These are phyloP conservation scores for Auricularia cornea DNA, from an alignment of 768 basidiomycete genomes.

Conservation along the genomic window DNA sequence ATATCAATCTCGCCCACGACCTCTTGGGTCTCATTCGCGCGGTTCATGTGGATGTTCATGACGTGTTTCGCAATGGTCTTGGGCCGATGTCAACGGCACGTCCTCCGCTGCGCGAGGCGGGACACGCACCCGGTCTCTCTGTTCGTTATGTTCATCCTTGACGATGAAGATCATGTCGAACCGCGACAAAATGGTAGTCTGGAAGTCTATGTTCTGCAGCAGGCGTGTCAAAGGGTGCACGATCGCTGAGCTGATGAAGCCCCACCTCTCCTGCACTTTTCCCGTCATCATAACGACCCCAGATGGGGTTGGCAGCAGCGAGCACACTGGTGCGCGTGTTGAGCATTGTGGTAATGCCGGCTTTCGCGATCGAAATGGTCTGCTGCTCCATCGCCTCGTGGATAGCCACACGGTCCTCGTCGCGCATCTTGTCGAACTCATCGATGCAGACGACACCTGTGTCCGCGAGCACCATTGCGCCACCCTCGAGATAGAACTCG, in stretches of 20 bases:
- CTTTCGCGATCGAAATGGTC: constrained; percentile 98
- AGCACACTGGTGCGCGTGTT: constrained; percentile 95
- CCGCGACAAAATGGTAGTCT: constrained; percentile 94
- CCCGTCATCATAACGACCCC: constrained; percentile 95
- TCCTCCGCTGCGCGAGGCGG: neutral
- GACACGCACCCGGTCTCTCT: constrained; percentile 67
- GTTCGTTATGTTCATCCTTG: constrained; percentile 95
- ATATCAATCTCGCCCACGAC: constrained; percentile 83
- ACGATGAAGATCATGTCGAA: constrained; percentile 99
- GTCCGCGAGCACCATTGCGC: constrained; percentile 98
- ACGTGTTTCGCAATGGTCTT: constrained; percentile 95
- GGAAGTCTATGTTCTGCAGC: constrained; percentile 84
- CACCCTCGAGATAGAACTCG: constrained; percentile 98
- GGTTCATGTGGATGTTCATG: constrained; percentile 98
- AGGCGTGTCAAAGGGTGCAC: no score
- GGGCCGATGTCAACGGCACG: constrained; percentile 4
- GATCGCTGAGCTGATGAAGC: no score
- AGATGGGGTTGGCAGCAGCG: constrained; percentile 96
- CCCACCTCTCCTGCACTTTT: constrained; percentile 86
- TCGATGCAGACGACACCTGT: constrained; percentile 98
- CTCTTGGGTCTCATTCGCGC: constrained; percentile 56
- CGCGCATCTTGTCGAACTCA: constrained; percentile 99
- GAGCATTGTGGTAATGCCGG: constrained; percentile 94
- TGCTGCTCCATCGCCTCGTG: constrained; percentile 99
- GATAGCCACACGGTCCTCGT: constrained; percentile 97